phyloP scores from a whole-genome alignment of 371 early-diverging fungal species.

The Blastocladiella emersonii region DNA sequence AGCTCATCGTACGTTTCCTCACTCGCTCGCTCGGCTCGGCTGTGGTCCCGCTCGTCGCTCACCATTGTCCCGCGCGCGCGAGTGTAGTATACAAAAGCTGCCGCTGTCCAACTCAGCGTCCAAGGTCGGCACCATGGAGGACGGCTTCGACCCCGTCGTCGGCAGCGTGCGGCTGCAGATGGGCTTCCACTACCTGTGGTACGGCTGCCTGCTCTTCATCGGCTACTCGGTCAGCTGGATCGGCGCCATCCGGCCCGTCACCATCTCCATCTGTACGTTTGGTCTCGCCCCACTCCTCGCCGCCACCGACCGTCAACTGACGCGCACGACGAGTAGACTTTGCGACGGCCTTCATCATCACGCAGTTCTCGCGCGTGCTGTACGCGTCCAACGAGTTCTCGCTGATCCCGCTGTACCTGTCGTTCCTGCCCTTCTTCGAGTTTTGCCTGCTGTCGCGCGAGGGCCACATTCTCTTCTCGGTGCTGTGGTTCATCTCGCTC shows the following conservation, averaged over 20 bases:
- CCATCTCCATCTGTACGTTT: constrained; percentile 3
- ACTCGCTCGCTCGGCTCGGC: no score
- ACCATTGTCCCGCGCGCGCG: not conserved
- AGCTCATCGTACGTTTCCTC: not conserved
- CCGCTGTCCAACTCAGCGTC: not conserved
- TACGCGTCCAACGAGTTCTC: constrained; percentile 4
- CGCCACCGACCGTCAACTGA: no score
- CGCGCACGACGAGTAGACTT: constrained; percentile 1
- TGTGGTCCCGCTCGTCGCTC: no score
- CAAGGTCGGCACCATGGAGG: constrained; percentile 2
- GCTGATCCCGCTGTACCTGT: constrained; percentile 8
- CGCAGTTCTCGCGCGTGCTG: constrained; percentile 2
- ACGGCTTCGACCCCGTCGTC: constrained; percentile 4
- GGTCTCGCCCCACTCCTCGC: no score
- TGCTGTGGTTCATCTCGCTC: constrained; percentile 8
- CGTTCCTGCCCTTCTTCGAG: constrained; percentile 5
- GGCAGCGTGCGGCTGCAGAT: constrained; percentile 3
- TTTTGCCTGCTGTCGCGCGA: constrained; percentile 8
- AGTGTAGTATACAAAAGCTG: not conserved
- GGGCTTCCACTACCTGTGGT: constrained; percentile 8
- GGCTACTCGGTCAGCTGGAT: constrained; percentile 1
- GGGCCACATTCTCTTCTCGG: constrained; percentile 8
- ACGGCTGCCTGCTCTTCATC: constrained; percentile 2
- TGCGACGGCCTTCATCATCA: not conserved
- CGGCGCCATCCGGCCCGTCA: not conserved